Percentiles rank a stretch among this genome's conserved stretches.
Evolutionary conservation across 768 basidiomycete species (phyloP).

Genomic region (Leccinum fibrillosum): DNA sequence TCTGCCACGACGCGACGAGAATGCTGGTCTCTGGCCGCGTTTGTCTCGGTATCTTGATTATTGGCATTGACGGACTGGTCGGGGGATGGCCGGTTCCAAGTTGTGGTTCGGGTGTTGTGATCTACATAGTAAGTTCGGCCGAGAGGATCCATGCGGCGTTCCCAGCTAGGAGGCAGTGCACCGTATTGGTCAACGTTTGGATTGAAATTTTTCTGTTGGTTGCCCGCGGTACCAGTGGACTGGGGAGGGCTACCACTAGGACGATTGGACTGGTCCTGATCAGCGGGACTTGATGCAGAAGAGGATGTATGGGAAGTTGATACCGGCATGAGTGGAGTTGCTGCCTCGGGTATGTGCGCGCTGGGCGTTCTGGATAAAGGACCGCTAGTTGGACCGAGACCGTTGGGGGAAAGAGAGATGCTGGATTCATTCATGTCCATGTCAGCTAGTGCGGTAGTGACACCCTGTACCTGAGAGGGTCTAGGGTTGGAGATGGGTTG

Average conservation of each 20-base stretch:
- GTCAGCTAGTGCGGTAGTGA: slow-evolving; percentile 56
- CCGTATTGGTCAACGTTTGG: slow-evolving; percentile 94
- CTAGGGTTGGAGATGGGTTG: slow-evolving; percentile 85
- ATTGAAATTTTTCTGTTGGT: slow-evolving; percentile 81
- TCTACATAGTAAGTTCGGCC: slow-evolving; percentile 98
- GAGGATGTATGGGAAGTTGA: slow-evolving; percentile 33
- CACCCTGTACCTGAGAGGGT: slow-evolving; percentile 63
- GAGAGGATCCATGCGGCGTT: slow-evolving; percentile 93
- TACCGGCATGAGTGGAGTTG: slow-evolving; percentile 40
- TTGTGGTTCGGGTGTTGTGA: slow-evolving; percentile 95
- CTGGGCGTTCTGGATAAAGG: slow-evolving; percentile 62
- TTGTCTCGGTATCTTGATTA: slow-evolving; percentile 73
- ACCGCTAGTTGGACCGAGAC: slow-evolving; percentile 32
- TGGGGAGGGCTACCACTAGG: slow-evolving; percentile 30
- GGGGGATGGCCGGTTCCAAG: slow-evolving; percentile 90
- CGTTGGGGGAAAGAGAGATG: slow-evolving; percentile 51
- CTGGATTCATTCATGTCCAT: slow-evolving; percentile 60
- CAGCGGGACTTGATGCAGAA: slow-evolving; percentile 26
- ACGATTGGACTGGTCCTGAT: slow-evolving; percentile 32
- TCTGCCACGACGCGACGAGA: slow-evolving; percentile 80
- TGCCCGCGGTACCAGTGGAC: slow-evolving; percentile 20
- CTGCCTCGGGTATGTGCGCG: slow-evolving; percentile 59
- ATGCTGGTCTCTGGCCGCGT: slow-evolving; percentile 84
- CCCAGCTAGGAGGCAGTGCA: slow-evolving; percentile 89
- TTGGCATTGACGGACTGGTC: slow-evolving; percentile 71